Conservation (phyloP, 768 basidiomycete species). For the Amanita jacksonii region DNA sequence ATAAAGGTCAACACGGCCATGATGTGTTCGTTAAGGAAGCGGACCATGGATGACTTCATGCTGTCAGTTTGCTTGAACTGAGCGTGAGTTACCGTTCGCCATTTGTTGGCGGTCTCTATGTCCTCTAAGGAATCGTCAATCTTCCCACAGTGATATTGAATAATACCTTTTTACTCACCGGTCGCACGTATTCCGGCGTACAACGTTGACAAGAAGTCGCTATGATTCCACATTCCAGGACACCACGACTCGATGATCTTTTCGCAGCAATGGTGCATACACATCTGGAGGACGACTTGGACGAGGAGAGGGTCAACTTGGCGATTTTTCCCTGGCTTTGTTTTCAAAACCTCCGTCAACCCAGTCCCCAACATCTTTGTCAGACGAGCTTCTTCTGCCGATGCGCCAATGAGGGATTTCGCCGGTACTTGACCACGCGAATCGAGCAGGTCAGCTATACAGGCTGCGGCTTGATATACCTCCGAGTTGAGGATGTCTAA, state of each 20-base stretch:
- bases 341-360: slow-evolving; percentile 21
- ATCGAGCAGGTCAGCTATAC: slow-evolving; percentile 29
- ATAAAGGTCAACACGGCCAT: slow-evolving; percentile 1
- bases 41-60: not conserved
- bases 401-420: slow-evolving; percentile 6
- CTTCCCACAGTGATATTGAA: not conserved
- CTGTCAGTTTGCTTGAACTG: slow-evolving; percentile 11
- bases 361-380: slow-evolving; percentile 25
- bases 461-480: slow-evolving; percentile 30
- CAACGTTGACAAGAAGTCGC: slow-evolving; percentile 26
- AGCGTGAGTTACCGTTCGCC: slow-evolving; percentile 20
- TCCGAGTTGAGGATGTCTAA: slow-evolving; percentile 28
- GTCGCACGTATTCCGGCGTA: slow-evolving; percentile 27
- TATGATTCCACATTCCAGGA: slow-evolving; percentile 32
- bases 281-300: slow-evolving; percentile 31
- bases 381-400: slow-evolving; percentile 16
- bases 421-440: slow-evolving; percentile 13
- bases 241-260: slow-evolving; percentile 34
- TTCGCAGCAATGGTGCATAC: slow-evolving; percentile 27
- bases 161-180: slow-evolving; percentile 17
- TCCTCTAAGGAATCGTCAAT: slow-evolving; percentile 10
- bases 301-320: slow-evolving; percentile 25
- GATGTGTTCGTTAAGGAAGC: slow-evolving; percentile 3
- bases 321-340: slow-evolving; percentile 14
- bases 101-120: slow-evolving; percentile 14